Evolutionary conservation across 1,284 basidiomycete genomes (phyloP).

Genomic region (Tremellales sp.): DNA sequence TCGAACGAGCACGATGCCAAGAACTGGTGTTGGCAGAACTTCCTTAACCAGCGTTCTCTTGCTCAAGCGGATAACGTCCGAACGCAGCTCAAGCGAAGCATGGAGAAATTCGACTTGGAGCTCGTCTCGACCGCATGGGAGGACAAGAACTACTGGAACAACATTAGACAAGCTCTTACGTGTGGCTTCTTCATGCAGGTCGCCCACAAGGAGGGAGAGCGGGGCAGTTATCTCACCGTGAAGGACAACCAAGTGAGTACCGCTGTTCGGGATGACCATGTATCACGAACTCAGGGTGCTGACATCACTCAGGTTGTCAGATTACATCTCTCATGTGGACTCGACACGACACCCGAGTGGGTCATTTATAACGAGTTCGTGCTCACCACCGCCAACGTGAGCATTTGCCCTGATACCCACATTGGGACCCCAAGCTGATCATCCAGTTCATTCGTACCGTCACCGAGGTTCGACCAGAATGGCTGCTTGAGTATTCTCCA

Average conservation of each 20-base stretch:
- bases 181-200: constrained; percentile 99
- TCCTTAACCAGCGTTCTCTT: constrained; percentile 77
- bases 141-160: constrained; percentile 70
- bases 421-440: neutral
- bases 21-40: constrained; percentile 93
- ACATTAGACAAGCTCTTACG: constrained; percentile 79
- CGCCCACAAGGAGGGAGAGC: constrained; percentile 92
- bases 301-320: constrained; percentile 76
- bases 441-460: constrained; percentile 83
- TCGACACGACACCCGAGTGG: constrained; percentile 94
- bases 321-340: constrained; percentile 91
- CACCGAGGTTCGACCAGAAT: constrained; percentile 82
- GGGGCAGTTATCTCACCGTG: constrained; percentile 77
- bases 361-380: constrained; percentile 98
- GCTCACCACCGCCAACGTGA: constrained; percentile 67
- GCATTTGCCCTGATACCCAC: constrained; percentile 11
- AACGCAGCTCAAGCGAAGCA: constrained; percentile 79
- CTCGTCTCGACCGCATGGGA: constrained; percentile 70
- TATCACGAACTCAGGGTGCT: neutral
- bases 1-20: constrained; percentile 61
- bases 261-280: constrained; percentile 1
- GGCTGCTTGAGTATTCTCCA: constrained; percentile 79
- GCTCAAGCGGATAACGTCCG: constrained; percentile 95
- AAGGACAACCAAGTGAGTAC: constrained; percentile 93
- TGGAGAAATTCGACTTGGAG: constrained; percentile 84